These are phyloP conservation scores for Epicoccum nigrum DNA, from an alignment of 2,329 filamentous ascomycete genomes.

Conservation along the genomic window DNA sequence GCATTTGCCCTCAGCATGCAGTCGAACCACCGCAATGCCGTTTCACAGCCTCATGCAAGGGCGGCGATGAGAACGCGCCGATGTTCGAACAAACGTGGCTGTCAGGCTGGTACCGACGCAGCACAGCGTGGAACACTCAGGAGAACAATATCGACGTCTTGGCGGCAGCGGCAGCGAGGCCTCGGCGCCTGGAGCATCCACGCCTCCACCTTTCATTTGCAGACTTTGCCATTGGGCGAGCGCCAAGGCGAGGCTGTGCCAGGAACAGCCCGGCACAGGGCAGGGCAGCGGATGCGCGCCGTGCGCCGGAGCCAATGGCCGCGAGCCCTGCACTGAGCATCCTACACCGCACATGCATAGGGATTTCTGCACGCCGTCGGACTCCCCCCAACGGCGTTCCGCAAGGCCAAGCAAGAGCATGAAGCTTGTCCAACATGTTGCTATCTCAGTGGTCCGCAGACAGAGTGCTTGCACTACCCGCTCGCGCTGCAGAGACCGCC, in stretches of 20 bases:
- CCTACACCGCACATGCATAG: conserved; percentile 1
- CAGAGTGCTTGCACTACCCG: not conserved
- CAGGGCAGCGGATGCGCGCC: conserved; percentile 4
- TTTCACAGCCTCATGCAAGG: conserved; percentile 4
- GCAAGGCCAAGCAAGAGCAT: not conserved
- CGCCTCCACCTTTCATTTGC: conserved; percentile 10
- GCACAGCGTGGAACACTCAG: conserved; percentile 2
- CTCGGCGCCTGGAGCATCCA: conserved; percentile 9
- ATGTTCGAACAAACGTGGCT: not conserved
- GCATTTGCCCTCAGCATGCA: no score
- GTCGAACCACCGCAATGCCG: not conserved
- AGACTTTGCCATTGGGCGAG: conserved; percentile 1
- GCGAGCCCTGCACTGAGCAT: conserved; percentile 2
- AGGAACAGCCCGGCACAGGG: no score
- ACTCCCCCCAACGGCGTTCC: not conserved
- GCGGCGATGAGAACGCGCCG: not conserved
- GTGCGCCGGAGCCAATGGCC: conserved; percentile 6
- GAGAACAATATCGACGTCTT: conserved; percentile 5
- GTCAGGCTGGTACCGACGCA: conserved; percentile 9
- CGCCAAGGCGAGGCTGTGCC: not conserved
- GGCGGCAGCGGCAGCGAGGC: conserved; percentile 4
- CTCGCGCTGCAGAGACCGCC: conserved; percentile 1
- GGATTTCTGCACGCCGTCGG: not conserved
- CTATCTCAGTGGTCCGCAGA: not conserved
- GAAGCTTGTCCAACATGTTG: not conserved